Base-by-base conservation (phyloP, 768 basidiomycete species). In the Tylopilus cervinicoccineus region DNA sequence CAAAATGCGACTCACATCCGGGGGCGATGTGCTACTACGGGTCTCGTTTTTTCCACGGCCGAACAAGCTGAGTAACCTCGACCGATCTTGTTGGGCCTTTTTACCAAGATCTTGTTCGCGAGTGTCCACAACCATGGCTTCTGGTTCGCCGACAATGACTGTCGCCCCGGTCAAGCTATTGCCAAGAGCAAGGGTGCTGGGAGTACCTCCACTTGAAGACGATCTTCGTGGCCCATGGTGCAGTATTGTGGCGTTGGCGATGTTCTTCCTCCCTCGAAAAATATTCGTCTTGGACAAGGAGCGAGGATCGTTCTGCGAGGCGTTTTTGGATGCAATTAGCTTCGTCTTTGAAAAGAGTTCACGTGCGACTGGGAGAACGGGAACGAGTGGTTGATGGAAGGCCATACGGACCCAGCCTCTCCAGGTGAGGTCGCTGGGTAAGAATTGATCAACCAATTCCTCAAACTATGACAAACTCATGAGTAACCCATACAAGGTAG, bases 371-470 rank as follows among this genome's bases (percentile, higher is more conserved):
- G 86, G 86, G 14, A 88, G 72, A 4, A 89, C 86, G 22, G 86
- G 86, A 3, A 89, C 73, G 12, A 89, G 71, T 20, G 86, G 86
- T 57, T 89, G 87, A 47, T 87, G 81, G 67, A 88, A 85, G 13
- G 83, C 87, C 76, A 89, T 86, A 58, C 84, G 86, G 28, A 88
- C 76, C 87, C 87, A 89, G 14, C 86, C 86, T 62, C 77, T 79
- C 86, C 86, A 88, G 39, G 78, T 83, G 66, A 80, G 81, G 56
- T 86, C 80, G 4, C 84, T 84, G 4, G 87, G 87, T 48, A 88
- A 81, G 60, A 88, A 89, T 55, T 88, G 84, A 55, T 84, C 81
- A 13, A 86, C 83, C 38, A 89, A 57, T 52, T 88, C 86, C 64
- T 89, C 87, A 52, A 89, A 87, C 87, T 89, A 53, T 39, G 41